These are phyloP conservation scores for Castanea sativa DNA, from an alignment of 306 rosid genomes.

Conservation along the genomic window DNA sequence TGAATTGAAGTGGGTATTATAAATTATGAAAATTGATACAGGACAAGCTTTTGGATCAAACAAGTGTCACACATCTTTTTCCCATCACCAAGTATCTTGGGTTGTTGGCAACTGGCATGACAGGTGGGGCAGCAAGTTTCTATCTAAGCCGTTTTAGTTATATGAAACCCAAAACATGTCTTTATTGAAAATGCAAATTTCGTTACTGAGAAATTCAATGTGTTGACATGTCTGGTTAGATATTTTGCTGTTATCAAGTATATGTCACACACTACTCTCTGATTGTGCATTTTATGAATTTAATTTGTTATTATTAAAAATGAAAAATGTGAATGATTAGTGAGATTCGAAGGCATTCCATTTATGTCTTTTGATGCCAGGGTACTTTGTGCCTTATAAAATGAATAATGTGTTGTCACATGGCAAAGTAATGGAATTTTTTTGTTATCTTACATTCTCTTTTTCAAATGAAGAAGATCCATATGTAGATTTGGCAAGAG, in stretches of 20 bases:
- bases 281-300: neutral
- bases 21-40: conserved; percentile 32
- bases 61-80: conserved; percentile 92
- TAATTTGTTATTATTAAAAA: neutral
- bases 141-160: conserved; percentile 10
- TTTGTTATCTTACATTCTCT: neutral
- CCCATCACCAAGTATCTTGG: conserved; percentile 91
- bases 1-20: conserved; percentile 10
- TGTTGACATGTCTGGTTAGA: neutral
- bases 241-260: neutral
- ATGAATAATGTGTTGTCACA: neutral
- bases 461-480: neutral
- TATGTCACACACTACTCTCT: neutral
- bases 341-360: neutral
- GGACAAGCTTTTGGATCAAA: conserved; percentile 98
- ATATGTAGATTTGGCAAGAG: neutral
- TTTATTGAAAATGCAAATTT: neutral
- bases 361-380: neutral
- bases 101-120: conserved; percentile 95
- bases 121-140: conserved; percentile 41
- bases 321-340: neutral
- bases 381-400: neutral
- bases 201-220: neutral
- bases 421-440: neutral
- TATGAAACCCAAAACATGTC: neutral